Conservation (phyloP, 192 early-diverging fungal species). For the Coemansia biformis region DNA sequence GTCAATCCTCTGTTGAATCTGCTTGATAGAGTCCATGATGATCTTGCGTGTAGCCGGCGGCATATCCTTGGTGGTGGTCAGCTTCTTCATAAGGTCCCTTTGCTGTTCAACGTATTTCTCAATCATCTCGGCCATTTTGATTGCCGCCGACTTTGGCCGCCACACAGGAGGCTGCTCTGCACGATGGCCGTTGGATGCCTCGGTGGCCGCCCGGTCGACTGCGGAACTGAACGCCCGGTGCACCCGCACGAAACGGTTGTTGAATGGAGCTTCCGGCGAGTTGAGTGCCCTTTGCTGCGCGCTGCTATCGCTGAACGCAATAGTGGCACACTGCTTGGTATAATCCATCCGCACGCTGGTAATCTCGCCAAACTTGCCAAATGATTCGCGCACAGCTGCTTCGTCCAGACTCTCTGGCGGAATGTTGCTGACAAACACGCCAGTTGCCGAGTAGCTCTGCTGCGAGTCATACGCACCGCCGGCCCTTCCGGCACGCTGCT, state of each 20-base stretch:
- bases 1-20: constrained; percentile 40
- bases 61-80: constrained; percentile 38
- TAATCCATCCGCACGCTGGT: constrained; percentile 19
- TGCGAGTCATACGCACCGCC: constrained; percentile 1
- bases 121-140: constrained; percentile 45
- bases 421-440: constrained; percentile 36
- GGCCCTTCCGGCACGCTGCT: background rate
- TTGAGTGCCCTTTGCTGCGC: constrained; percentile 26
- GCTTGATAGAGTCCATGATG: constrained; percentile 49
- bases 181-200: constrained; percentile 1
- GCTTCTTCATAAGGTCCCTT: constrained; percentile 43
- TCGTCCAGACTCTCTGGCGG: constrained; percentile 25
- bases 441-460: constrained; percentile 15
- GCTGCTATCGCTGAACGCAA: constrained; percentile 18
- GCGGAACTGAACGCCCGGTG: constrained; percentile 7
- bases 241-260: constrained; percentile 44
- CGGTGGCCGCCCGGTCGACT: background rate
- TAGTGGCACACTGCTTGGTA: constrained; percentile 12
- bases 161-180: constrained; percentile 19
- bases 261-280: constrained; percentile 39
- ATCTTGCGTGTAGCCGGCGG: constrained; percentile 42
- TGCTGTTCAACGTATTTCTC: constrained; percentile 47
- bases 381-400: constrained; percentile 20
- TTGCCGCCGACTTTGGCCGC: constrained; percentile 39
- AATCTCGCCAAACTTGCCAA: constrained; percentile 28